Base-by-base conservation (phyloP, 2,329 filamentous ascomycete species). In the Scedosporium minutisporum region DNA sequence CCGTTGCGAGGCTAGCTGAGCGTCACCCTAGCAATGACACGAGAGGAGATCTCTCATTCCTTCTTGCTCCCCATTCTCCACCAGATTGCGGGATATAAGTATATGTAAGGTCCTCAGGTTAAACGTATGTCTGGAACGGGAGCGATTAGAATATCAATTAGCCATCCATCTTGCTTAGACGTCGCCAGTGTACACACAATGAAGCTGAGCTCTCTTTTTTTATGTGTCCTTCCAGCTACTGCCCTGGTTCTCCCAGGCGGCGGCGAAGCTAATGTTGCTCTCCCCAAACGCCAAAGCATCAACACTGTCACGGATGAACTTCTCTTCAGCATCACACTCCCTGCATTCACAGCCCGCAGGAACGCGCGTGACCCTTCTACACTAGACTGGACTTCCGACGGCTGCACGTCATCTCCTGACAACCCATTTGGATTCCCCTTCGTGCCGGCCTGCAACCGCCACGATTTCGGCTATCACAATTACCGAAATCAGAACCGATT, bases 381-480 rank as follows among this genome's bases (percentile, higher is more conserved):
- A 1, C 68, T 79, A 0, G 68, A 75, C 69, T 80, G 76, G 77
- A 64, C 66, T 4, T 77, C 77, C 1, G 76, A 80, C 60, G 75
- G 73, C 55, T 80, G 77, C 72, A 75, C 74, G 3, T 67, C 65
- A 0, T 75, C 76, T 1, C 76, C 76, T 0, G 74, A 79, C 59
- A 78, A 78, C 65, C 77, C 77, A 0, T 73, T 76, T 33, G 73
- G 74, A 2, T 81, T 77, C 67, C 71, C 75, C 10, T 81, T 79
- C 46, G 25, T 70, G 3, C 75, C 73, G 0, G 76, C 74, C 12
- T 83, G 81, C 72, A 70, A 80, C 64, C 79, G 82, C 6, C 82
- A 85, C 64, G 82, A 85, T 67, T 85, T 85, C 68, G 81, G 81
- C 1, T 82, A 82, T 68, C 71, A 75, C 18, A 85, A 85, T 71